Conservation (phyloP, 2,329 filamentous ascomycete genomes). For the Emydomyces testavorans region DNA sequence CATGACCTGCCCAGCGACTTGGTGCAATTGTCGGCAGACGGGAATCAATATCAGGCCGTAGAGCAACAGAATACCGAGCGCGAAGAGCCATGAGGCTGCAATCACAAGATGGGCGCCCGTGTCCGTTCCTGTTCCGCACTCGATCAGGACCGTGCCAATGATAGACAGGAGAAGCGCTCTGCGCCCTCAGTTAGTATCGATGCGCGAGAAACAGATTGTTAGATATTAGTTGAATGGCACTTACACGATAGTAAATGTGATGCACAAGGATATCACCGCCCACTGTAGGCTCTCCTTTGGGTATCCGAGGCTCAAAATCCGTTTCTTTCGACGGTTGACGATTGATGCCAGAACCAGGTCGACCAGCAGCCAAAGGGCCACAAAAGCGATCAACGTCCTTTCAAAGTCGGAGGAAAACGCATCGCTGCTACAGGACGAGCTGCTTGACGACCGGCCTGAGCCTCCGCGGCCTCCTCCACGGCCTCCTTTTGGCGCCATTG, state of each 20-base stretch:
- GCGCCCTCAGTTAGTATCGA: neutral
- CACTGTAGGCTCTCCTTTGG: slow-evolving; percentile 10
- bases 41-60: slow-evolving; percentile 11
- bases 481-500: slow-evolving; percentile 13
- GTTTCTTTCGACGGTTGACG: slow-evolving; percentile 1
- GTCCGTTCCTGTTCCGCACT: neutral
- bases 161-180: slow-evolving; percentile 8
- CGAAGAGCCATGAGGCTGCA: neutral
- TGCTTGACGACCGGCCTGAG: neutral
- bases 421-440: neutral
- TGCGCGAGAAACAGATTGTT: neutral
- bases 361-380: slow-evolving; percentile 4
- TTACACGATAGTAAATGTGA: slow-evolving; percentile 1
- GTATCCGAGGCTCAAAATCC: slow-evolving; percentile 3
- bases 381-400: slow-evolving; percentile 6
- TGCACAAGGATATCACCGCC: slow-evolving; percentile 1
- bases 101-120: neutral
- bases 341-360: slow-evolving; percentile 5
- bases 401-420: slow-evolving; percentile 1
- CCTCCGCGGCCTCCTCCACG: slow-evolving; percentile 11
- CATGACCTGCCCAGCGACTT: slow-evolving; percentile 1
- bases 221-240: neutral
- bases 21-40: slow-evolving; percentile 13
- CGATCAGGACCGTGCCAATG: neutral
- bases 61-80: slow-evolving; percentile 3